These are phyloP conservation scores for Cercospora sojina DNA, from an alignment of 2,329 filamentous ascomycete species.

Conservation along the genomic window DNA sequence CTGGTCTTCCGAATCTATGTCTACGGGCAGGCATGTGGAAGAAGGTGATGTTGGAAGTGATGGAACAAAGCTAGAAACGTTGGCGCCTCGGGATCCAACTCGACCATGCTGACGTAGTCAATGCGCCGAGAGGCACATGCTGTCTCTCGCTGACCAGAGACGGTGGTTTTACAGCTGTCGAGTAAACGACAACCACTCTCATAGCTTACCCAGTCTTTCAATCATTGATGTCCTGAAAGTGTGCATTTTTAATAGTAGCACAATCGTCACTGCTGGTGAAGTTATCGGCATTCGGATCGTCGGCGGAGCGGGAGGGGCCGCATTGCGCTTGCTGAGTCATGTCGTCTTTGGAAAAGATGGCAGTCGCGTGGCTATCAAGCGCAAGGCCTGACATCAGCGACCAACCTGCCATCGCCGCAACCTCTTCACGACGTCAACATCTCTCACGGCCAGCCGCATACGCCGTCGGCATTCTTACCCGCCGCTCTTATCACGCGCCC, in stretches of 20 bases:
- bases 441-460: neutral
- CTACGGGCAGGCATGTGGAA: neutral
- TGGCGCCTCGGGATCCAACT: conserved; percentile 5
- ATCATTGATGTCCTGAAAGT: neutral
- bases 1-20: neutral
- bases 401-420: neutral
- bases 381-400: neutral
- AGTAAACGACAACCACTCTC: neutral
- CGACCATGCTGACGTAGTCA: conserved; percentile 12
- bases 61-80: conserved; percentile 2
- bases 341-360: conserved; percentile 1
- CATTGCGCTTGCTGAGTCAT: neutral
- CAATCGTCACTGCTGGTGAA: neutral
- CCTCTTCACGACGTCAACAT: neutral
- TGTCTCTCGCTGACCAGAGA: neutral
- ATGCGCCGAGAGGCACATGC: neutral
- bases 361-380: neutral
- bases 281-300: neutral
- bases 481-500: neutral
- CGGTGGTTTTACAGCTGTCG: neutral
- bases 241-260: neutral
- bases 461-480: neutral
- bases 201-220: neutral
- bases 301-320: neutral
- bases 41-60: conserved; percentile 3